These are phyloP conservation scores for Xylaria hypoxylon DNA, from an alignment of 2,329 filamentous ascomycete species.

Conservation along the genomic window DNA sequence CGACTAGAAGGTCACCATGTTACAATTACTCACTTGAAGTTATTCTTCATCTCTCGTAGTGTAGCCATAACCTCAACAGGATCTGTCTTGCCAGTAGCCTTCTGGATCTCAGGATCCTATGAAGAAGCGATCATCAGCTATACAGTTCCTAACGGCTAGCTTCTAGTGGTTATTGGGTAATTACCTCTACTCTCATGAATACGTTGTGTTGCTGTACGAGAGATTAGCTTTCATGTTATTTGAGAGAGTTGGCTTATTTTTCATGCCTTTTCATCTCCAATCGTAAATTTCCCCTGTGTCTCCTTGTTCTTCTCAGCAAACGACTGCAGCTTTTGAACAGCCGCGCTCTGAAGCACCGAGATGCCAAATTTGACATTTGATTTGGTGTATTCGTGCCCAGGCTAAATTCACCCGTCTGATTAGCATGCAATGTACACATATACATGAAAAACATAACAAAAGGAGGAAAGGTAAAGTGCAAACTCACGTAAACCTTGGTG, in stretches of 20 bases:
- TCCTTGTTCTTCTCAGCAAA: constrained; percentile 85
- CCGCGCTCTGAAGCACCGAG: constrained; percentile 78
- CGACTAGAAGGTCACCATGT: neutral
- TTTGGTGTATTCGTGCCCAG: constrained; percentile 98
- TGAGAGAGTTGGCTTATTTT: neutral
- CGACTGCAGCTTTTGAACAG: constrained; percentile 79
- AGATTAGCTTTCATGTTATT: constrained; percentile 23
- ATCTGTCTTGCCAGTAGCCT: constrained; percentile 82
- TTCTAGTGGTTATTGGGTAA: constrained; percentile 46
- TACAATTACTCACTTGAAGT: constrained; percentile 67
- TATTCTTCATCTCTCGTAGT: constrained; percentile 92
- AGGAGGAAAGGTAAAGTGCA: neutral
- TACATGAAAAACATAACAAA: neutral
- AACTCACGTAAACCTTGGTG: constrained; percentile 85
- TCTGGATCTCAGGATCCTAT: constrained; percentile 85
- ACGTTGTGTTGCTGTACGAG: constrained; percentile 84
- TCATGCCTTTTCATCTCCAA: constrained; percentile 92
- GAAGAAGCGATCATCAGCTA: constrained; percentile 9
- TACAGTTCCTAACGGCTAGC: neutral
- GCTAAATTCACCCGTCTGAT: constrained; percentile 60
- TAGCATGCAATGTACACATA: constrained; percentile 1
- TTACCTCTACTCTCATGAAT: constrained; percentile 89
- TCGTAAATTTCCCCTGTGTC: constrained; percentile 96
- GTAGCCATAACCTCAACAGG: constrained; percentile 87
- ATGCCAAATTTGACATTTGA: constrained; percentile 90